Evolutionary conservation across 768 basidiomycete genomes (phyloP), one percentile per base, ranked within the genome.

Genomic region (Tephrocybe sp.): DNA sequence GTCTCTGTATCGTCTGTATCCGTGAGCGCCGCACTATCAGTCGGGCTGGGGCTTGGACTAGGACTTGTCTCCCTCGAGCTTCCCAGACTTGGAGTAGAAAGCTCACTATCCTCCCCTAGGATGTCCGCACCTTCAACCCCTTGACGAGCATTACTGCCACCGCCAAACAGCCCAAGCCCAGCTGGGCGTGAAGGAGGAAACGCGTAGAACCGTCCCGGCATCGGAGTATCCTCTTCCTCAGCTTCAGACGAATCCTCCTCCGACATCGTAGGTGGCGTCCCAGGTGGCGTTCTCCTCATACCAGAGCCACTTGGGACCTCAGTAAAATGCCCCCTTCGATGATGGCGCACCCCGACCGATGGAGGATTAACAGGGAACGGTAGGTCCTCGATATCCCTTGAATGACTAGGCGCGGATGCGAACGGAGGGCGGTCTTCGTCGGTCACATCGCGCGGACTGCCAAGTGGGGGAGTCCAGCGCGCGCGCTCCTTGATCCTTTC

Each of bases 301-400:
- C 49, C 48, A 22, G 54, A 56, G 38, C 4, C 36, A 18, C 16
- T 19, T 13, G 24, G 37, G 22, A 69, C 29, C 12, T 47, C 50
- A 52, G 84, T 80, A 47, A 79, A 74, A 58, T 80, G 81, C 4
- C 83, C 79, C 8, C 83, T 73, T 50, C n/a, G 36, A 27, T 15
- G 44, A 31, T 30, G 30, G 29, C 16, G 49, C 22, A 3, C 19
- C 27, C 27, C 11, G 6, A 11, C 12, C 39, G 29, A n/a, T n/a
- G n/a, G n/a, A n/a, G n/a, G 13, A n/a, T 21, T 21, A n/a, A 65
- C 44, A 19, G 59, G 54, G 42, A 69, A 66, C 15, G 69, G 58
- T 5, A 54, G 43, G 16, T 68, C 67, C 36, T 71, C 66, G 39
- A 47, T 42, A 27, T 69, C 64, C 18, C 64, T 30, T 8, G 33